Evolutionary conservation across 441 rosid species (phyloP).

Genomic region (Pelargonium cotyledonis): DNA sequence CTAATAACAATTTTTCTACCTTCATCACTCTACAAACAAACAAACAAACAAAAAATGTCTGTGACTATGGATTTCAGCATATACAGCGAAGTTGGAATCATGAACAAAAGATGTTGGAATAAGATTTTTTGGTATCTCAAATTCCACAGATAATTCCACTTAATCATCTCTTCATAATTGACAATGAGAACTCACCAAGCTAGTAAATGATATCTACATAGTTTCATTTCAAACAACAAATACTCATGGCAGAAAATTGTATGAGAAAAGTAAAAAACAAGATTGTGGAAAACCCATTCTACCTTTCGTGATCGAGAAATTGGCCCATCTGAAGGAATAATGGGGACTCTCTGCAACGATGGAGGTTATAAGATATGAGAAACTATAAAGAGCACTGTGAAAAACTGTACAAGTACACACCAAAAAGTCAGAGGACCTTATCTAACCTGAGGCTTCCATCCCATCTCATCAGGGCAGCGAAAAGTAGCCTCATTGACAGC

Average conservation of each 20-base stretch:
- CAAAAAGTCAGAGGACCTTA: constrained; percentile 2
- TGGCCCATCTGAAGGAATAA: constrained; percentile 70
- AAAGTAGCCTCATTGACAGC: constrained; percentile 97
- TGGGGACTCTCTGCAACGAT: constrained; percentile 69
- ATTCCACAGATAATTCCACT: too few relatives aligned
- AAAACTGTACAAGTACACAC: background rate
- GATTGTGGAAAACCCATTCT: constrained; percentile 15
- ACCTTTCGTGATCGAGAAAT: constrained; percentile 69
- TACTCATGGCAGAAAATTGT: background rate
- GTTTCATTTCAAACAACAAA: too few relatives aligned
- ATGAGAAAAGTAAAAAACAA: background rate
- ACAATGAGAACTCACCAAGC: too few relatives aligned
- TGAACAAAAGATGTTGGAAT: too few relatives aligned
- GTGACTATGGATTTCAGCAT: too few relatives aligned
- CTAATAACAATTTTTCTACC: too few relatives aligned
- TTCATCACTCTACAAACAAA: too few relatives aligned
- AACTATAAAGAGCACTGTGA: background rate
- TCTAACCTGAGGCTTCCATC: constrained; percentile 96
- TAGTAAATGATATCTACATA: too few relatives aligned
- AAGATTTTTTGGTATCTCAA: too few relatives aligned
- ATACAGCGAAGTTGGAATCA: too few relatives aligned
- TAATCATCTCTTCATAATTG: too few relatives aligned
- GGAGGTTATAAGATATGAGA: constrained; percentile 12
- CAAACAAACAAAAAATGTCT: too few relatives aligned
- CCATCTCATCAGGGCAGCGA: constrained; percentile 94